Percentiles rank a stretch among this genome's conserved stretches.
phyloP scores from a whole-genome alignment of 371 early-diverging fungal species.

The Actinomucor elegans region DNA sequence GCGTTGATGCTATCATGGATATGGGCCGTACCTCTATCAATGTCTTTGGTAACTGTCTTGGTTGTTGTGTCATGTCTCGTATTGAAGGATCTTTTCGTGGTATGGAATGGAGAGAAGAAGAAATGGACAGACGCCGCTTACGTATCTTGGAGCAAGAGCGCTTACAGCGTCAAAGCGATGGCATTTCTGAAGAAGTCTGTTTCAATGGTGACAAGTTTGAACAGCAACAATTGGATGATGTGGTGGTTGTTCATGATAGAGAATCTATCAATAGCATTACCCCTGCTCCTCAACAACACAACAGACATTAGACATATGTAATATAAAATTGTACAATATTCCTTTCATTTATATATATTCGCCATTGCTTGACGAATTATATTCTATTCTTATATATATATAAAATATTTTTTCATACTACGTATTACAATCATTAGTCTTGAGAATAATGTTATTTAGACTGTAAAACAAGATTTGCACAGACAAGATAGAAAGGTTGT shows the following conservation, averaged over 20 bases:
- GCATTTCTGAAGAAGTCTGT: constrained; percentile 4
- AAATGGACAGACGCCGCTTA: constrained; percentile 27
- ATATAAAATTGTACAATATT: too few species aligned
- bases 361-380: too few species aligned
- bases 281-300: background rate
- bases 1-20: constrained; percentile 80
- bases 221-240: background rate
- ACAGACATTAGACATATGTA: background rate
- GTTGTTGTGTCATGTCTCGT: constrained; percentile 68
- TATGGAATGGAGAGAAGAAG: constrained; percentile 45
- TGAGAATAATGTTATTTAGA: too few species aligned
- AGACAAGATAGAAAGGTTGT: too few species aligned
- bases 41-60: constrained; percentile 73
- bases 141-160: constrained; percentile 1
- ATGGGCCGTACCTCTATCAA: constrained; percentile 79
- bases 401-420: too few species aligned
- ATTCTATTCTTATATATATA: too few species aligned
- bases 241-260: constrained; percentile 4
- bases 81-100: constrained; percentile 76
- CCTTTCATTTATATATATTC: too few species aligned
- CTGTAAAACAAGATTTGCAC: too few species aligned
- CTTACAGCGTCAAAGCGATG: background rate
- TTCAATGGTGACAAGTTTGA: constrained; percentile 1
- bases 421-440: too few species aligned
- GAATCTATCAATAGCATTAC: constrained; percentile 4